These are phyloP conservation scores for Triticum monococcum DNA, from an alignment of 176 grass and related monocot genomes.

Conservation along the genomic window DNA sequence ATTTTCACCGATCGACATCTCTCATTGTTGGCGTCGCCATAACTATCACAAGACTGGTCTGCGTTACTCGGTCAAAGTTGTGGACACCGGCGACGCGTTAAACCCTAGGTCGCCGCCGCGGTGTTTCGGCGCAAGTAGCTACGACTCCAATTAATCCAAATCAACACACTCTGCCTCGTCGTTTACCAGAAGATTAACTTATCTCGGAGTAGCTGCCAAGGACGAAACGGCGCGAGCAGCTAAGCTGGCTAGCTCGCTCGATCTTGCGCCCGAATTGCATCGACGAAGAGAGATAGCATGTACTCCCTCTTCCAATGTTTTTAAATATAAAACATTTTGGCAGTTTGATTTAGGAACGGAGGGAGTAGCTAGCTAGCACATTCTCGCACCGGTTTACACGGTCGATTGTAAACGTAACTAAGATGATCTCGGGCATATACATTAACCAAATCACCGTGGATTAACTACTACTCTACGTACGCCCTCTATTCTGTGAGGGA, in stretches of 20 bases:
- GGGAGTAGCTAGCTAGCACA: background rate
- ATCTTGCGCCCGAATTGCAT: background rate
- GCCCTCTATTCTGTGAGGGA: too few species aligned
- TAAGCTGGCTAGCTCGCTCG: background rate
- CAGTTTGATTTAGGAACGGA: too few species aligned
- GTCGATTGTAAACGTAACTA: background rate
- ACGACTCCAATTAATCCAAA: background rate
- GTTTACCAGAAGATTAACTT: background rate
- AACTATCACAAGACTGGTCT: background rate
- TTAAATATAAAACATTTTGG: too few species aligned
- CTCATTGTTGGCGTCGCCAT: background rate
- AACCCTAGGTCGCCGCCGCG: slow-evolving; percentile 8
- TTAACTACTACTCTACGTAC: too few species aligned
- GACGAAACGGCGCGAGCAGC: background rate
- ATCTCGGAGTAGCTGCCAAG: background rate
- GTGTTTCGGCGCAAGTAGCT: background rate
- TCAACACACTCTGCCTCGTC: background rate
- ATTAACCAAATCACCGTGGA: too few species aligned
- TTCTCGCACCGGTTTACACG: background rate
- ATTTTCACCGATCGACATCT: background rate
- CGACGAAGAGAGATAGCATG: background rate
- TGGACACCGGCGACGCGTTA: background rate
- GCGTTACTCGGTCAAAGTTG: background rate
- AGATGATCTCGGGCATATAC: too few species aligned
- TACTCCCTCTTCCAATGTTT: too few species aligned